These are phyloP conservation scores for Diaporthe citriasiana DNA, from an alignment of 2,329 filamentous ascomycete species.

Conservation along the genomic window DNA sequence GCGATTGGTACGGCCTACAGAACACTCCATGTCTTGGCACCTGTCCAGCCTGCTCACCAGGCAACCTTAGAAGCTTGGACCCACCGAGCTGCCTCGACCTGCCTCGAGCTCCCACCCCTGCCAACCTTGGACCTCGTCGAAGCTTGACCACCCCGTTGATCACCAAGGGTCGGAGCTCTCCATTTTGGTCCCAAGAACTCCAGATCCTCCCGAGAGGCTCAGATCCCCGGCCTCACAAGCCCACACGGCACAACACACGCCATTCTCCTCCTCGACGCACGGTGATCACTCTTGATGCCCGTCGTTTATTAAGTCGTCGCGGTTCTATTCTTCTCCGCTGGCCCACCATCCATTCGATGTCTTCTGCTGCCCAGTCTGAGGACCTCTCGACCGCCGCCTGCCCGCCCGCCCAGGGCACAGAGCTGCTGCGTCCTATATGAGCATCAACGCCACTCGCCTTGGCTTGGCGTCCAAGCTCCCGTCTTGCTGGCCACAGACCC, in stretches of 20 bases:
- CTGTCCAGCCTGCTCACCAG: slow-evolving; percentile 2
- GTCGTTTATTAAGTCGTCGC: slow-evolving; percentile 34
- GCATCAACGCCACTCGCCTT: slow-evolving; percentile 25
- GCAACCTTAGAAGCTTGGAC: slow-evolving; percentile 28
- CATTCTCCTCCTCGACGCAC: slow-evolving; percentile 33
- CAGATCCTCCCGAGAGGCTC: slow-evolving; percentile 30
- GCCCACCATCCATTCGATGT: not conserved
- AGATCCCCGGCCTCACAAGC: slow-evolving; percentile 23
- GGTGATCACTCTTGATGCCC: slow-evolving; percentile 12
- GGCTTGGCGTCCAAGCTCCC: slow-evolving; percentile 23
- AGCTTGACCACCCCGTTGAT: slow-evolving; percentile 32
- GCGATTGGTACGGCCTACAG: slow-evolving; percentile 26
- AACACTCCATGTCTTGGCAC: slow-evolving; percentile 16
- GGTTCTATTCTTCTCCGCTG: slow-evolving; percentile 27
- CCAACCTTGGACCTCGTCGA: slow-evolving; percentile 25
- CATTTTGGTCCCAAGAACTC: slow-evolving; percentile 14
- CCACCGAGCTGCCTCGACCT: slow-evolving; percentile 25
- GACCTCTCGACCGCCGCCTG: not conserved
- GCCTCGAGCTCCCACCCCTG: slow-evolving; percentile 37
- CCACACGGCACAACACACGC: not conserved
- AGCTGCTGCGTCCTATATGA: slow-evolving; percentile 4
- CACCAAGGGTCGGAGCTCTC: slow-evolving; percentile 14
- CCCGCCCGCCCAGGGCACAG: slow-evolving; percentile 1
- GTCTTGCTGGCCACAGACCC: not conserved
- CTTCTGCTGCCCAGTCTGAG: slow-evolving; percentile 10